Evolutionary conservation across 345 rosid species (phyloP).

Genomic region (Cardamine resedifolia): DNA sequence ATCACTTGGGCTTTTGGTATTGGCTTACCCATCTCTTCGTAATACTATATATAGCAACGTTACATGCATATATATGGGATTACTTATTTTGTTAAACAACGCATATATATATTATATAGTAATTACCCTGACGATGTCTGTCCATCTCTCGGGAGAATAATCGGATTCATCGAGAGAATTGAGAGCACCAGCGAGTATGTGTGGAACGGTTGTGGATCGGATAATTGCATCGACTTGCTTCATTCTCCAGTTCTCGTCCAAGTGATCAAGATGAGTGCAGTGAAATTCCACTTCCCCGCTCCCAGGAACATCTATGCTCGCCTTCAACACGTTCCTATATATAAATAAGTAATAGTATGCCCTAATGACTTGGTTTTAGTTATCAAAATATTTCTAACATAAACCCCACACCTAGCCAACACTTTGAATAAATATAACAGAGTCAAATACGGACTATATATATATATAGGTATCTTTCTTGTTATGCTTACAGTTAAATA

Average conservation of each 20-base stretch:
- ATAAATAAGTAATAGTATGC: background rate
- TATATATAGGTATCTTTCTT: background rate
- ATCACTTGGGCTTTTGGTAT: slow-evolving; percentile 82
- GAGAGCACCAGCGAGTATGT: slow-evolving; percentile 82
- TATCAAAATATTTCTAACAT: background rate
- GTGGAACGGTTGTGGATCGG: slow-evolving; percentile 58
- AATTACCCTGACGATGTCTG: slow-evolving; percentile 75
- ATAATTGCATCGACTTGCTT: slow-evolving; percentile 81
- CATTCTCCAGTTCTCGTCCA: slow-evolving; percentile 92
- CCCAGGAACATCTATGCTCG: slow-evolving; percentile 70
- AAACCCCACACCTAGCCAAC: background rate
- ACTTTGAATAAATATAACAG: background rate
- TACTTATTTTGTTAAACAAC: background rate
- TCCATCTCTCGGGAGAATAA: slow-evolving; percentile 81
- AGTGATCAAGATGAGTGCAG: slow-evolving; percentile 89
- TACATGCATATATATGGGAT: background rate
- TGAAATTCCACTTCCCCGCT: slow-evolving; percentile 83
- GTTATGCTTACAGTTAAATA: background rate
- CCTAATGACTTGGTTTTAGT: background rate
- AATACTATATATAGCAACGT: slow-evolving; percentile 51
- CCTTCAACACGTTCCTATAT: slow-evolving; percentile 86
- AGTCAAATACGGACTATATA: background rate
- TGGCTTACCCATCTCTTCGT: slow-evolving; percentile 97
- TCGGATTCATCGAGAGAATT: slow-evolving; percentile 83
- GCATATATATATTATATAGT: background rate